phyloP scores from a whole-genome alignment of 2,329 filamentous ascomycete genomes.

The Fusarium proliferatum region DNA sequence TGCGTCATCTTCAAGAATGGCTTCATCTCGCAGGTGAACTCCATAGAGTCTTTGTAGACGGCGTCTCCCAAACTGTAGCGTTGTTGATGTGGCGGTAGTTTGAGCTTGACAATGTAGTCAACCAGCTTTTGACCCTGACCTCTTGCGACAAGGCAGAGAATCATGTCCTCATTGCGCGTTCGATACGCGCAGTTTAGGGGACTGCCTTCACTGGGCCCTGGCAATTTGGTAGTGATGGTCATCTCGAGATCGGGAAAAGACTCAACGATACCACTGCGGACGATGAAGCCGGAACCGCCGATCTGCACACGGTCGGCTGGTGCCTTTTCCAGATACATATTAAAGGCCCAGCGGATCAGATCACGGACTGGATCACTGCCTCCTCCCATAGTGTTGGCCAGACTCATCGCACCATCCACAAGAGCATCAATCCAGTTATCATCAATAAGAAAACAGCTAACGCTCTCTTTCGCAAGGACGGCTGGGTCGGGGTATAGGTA shows the following conservation, averaged over 20 bases:
- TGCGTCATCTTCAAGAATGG: not conserved
- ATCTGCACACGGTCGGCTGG: not conserved
- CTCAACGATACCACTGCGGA: not conserved
- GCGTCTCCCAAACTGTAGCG: not conserved
- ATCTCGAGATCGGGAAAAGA: not conserved
- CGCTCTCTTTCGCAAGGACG: not conserved
- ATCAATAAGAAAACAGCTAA: not conserved
- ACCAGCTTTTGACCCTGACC: not conserved
- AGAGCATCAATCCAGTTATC: not conserved
- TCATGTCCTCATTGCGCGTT: not conserved
- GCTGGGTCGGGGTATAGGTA: not conserved
- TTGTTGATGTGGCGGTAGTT: not conserved
- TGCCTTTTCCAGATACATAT: not conserved
- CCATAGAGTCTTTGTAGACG: accelerated
- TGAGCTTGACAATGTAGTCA: not conserved
- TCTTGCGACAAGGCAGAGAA: not conserved
- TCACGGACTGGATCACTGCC: not conserved
- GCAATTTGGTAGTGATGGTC: not conserved
- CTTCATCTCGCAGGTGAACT: not conserved
- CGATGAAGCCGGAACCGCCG: not conserved
- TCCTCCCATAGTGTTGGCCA: not conserved
- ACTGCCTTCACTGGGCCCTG: accelerated
- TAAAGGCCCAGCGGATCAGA: not conserved
- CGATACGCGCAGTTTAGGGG: not conserved
- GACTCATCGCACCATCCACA: not conserved